Base-by-base conservation (phyloP, 352 stramenopile species). In the Phytopythium kandeliae region DNA sequence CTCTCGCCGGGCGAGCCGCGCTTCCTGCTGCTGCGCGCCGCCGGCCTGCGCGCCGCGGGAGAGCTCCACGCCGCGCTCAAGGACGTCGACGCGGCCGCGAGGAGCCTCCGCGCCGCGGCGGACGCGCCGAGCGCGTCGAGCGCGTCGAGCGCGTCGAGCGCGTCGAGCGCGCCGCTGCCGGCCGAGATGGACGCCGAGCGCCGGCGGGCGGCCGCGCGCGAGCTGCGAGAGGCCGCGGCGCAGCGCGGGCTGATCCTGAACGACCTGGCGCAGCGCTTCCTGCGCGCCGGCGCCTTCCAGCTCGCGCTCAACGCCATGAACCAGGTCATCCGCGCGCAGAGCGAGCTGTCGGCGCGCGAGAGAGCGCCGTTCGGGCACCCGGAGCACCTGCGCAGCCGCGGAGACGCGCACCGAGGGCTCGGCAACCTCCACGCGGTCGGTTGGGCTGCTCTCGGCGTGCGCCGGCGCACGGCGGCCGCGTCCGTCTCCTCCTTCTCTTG, bases 281-380 rank as follows among this genome's bases (percentile, higher is more conserved):
- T 90, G 22, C 49, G 34, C 6, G 58, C 78, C 33, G 71, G 83
- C n/a, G 73, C 68, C 7, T 90, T 67, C 35, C 75, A 95, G 12
- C 62, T 89, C 9, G 78, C 78, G 35, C 67, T 91, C 28, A 92
- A 89, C 36, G 74, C 78, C 28, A 85, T 90, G 66, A 92, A 92
- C 52, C 72, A 89, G 53, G 76, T 79, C 21, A 88, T 92, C 28
- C 71, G 69, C 22, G 61, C 72, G 11, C 73, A 90, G 25, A 54
- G 62, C 19, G 68, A 85, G 42, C 55, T 89, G 3, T 36, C 58
- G 3, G 57, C 76, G 25, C 65, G 65, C n/a, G 82, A 78, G 33
- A 58, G 62, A 10, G 78, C 83, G 21, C 48, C 67, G 13, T 65
- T 69, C 16, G 45, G 62, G 21, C 78, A 81, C 47, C 65, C 81